phyloP scores from a whole-genome alignment of 805 yeast species.

The Brettanomyces sp. region DNA sequence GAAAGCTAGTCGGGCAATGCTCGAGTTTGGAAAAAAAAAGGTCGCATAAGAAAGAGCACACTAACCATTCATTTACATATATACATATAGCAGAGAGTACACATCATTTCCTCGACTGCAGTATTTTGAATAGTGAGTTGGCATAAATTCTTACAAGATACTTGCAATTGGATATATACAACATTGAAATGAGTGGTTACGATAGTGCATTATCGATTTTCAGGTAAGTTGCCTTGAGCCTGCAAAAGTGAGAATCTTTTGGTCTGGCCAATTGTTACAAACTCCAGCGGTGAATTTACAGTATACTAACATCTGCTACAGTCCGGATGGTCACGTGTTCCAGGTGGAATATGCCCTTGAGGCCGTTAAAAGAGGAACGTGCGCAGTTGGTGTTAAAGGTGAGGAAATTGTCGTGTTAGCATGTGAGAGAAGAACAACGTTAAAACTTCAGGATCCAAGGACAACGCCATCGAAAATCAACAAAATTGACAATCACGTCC shows the following conservation, averaged over 20 bases:
- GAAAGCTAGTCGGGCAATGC: too few species aligned
- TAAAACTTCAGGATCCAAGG: conserved; percentile 92
- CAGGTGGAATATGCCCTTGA: conserved; percentile 98
- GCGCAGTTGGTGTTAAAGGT: conserved; percentile 96
- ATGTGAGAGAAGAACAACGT: conserved; percentile 91
- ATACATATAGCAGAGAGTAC: too few species aligned
- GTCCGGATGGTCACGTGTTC: conserved; percentile 98
- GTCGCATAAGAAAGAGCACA: too few species aligned
- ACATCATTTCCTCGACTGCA: too few species aligned
- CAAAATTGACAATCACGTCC: conserved; percentile 80
- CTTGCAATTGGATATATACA: too few species aligned
- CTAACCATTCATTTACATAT: too few species aligned
- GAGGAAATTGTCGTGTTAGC: conserved; percentile 83
- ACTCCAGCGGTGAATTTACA: not conserved
- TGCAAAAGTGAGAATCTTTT: not conserved
- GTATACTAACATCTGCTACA: conserved; percentile 16
- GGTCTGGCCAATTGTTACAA: not conserved
- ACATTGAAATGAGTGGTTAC: conserved; percentile 81
- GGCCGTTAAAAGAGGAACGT: conserved; percentile 96
- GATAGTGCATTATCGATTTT: conserved; percentile 97
- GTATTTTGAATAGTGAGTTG: too few species aligned
- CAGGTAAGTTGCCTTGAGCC: conserved; percentile 47
- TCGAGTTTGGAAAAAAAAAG: too few species aligned
- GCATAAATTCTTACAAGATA: too few species aligned
- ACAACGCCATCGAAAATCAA: conserved; percentile 93